A percentile compares a stretch with the other conserved stretches of the same genome.
phyloP scores from a whole-genome alignment of 192 early-diverging fungal genomes.

The Blastocladiella britannica region DNA sequence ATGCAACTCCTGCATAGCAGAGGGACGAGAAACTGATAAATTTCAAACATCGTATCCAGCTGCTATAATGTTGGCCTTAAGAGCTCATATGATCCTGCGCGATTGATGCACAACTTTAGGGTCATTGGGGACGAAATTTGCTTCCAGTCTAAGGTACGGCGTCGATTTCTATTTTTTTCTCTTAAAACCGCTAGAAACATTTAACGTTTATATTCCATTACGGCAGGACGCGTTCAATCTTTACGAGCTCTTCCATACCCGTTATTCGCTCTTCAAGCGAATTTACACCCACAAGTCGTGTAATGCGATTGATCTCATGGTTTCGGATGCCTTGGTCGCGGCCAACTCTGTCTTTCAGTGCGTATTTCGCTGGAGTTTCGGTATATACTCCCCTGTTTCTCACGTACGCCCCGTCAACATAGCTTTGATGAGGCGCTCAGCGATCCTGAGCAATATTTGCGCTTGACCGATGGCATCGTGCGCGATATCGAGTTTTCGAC shows the following conservation, averaged over 20 bases:
- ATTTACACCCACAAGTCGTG: constrained; percentile 64
- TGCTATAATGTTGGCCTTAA: constrained; percentile 60
- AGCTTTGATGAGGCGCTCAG: constrained; percentile 37
- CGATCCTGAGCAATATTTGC: constrained; percentile 39
- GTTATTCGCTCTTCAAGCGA: constrained; percentile 55
- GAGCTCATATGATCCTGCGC: constrained; percentile 29
- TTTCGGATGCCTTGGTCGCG: constrained; percentile 62
- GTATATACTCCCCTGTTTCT: no score
- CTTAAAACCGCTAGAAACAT: no score
- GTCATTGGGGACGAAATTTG: constrained; percentile 79
- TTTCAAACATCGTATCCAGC: no score
- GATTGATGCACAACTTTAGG: constrained; percentile 55
- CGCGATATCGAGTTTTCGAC: constrained; percentile 42
- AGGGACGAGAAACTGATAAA: no score
- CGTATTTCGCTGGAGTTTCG: no score
- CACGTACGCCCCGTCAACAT: constrained; percentile 11
- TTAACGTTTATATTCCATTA: no score
- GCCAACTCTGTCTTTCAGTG: constrained; percentile 53
- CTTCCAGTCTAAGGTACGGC: constrained; percentile 49
- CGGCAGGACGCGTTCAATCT: constrained; percentile 62
- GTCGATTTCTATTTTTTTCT: neutral
- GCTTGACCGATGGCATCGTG: constrained; percentile 68
- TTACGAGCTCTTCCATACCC: constrained; percentile 65
- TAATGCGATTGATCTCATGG: constrained; percentile 71
- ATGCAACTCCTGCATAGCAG: no score